Evolutionary conservation across 306 rosid species (phyloP), one percentile per base, ranked within the genome.

Genomic region (Cyclanthera cordifolia): DNA sequence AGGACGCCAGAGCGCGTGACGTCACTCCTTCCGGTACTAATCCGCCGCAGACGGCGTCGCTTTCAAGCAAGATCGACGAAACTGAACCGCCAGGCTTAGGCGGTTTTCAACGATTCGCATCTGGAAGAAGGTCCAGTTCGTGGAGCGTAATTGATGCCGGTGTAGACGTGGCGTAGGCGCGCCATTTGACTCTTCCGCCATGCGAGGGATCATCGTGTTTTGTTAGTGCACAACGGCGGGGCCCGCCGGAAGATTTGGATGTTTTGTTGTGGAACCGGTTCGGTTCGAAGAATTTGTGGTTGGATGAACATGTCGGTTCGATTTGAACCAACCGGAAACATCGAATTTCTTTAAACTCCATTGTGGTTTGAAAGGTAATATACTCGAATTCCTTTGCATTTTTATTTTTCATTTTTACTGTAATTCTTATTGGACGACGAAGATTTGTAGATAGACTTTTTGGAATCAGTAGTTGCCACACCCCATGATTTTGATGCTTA

Each of bases 41-140:
- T 32, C 17, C 43, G 66, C 43, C 85, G 53, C 70, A 77, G 1
- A 51, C 73, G 0, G 91, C 77, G 12, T 72, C 92, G 60, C 64
- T 69, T 1, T 69, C 79, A 24, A 83, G 96, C 74, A 70, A 65
- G 8, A 85, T 88, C 77, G 69, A 82, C 71, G 95, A 84, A 74
- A 69, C 80, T 37, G 96, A 77, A 34, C 77, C 98, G 6, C 80
- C 78, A 45, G 81, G 83, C 75, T 53, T 92, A 76, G 95, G 94
- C 0, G 82, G 83, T 0, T 39, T 92, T 85, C 77, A 59, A 58
- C 84, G 90, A 81, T 93, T 93, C 83, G 79, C 76, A 0, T 93
- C 96, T 0, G 96, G 96, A 50, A 81, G 98, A 72, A 84, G 83
- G 73, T 86, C 91, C 34, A 88, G 73, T 39, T 47, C 91, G 41